Percentiles rank a stretch among this genome's conserved stretches.
Conservation (phyloP, 2,329 filamentous ascomycete species). For the Aureobasidium sp. region DNA sequence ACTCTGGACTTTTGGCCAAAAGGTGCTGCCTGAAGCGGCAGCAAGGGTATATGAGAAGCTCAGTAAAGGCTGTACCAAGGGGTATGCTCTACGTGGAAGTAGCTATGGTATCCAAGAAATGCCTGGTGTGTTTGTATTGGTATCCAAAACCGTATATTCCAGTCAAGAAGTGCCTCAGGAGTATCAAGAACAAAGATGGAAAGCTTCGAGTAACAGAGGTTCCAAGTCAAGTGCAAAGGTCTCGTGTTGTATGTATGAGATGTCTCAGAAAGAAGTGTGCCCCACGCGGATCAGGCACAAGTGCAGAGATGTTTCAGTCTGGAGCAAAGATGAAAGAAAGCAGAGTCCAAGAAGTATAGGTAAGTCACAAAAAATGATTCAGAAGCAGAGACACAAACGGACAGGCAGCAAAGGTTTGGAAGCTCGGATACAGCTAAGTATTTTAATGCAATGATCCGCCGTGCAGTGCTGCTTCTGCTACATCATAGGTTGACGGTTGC, state of each 20-base stretch:
- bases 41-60: neutral
- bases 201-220: neutral
- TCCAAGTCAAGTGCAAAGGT: slow-evolving; percentile 1
- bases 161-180: neutral
- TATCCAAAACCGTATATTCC: neutral
- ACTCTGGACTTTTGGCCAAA: neutral
- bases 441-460: neutral
- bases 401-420: too few relatives aligned
- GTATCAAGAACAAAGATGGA: neutral
- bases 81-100: neutral
- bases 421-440: neutral
- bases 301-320: neutral
- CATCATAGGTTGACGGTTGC: neutral
- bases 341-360: neutral
- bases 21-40: neutral
- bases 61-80: neutral
- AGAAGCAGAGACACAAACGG: neutral
- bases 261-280: neutral
- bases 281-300: slow-evolving; percentile 1
- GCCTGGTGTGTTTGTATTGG: neutral
- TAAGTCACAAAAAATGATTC: neutral
- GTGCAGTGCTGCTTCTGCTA: neutral
- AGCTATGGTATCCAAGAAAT: neutral
- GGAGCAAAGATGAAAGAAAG: neutral
- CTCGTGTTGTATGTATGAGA: neutral